Evolutionary conservation across 495 filamentous ascomycete genomes (phyloP), one percentile per base, ranked within the genome.

Genomic region (Cercophora sp.): DNA sequence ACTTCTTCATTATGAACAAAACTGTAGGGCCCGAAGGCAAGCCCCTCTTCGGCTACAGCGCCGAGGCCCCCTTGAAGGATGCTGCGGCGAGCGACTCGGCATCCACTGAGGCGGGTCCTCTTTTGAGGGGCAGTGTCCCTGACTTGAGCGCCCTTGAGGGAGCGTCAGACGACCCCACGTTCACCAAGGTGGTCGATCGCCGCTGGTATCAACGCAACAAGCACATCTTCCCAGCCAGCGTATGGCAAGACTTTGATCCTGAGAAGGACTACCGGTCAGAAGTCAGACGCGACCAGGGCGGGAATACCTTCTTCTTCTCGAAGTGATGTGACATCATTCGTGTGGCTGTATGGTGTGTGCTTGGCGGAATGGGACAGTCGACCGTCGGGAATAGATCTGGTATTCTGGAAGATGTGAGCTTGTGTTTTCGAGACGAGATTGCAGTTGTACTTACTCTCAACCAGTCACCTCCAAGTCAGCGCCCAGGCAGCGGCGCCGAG

Each of bases 151-250:
- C 73, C n/a, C 76, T 94, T 3, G 91, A 96, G 73, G 92, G 91
- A 8, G 78, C 68, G 15, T 76, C 79, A 26, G 88, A 94, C 48
- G 92, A 97, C 54, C 83, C 89, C 0, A 80, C 81, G 3, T 75
- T 88, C 51, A 98, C 93, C 20, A 97, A 96, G 67, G 93, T 97
- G 6, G 93, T 98, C 2, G 93, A 98, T 71, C 78, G 93, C 39
- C 72, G 93, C 51, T 98, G 93, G 93, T 98, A 96, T 64, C 89
- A 96, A 72, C 78, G 84, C 58, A 95, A 97, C 66, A 98, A 97
- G 66, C 93, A 98, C 59, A 96, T 97, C 41, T 97, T 91, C 68
- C 93, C 93, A 0, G 93, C 92, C 5, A 96, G 88, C 65, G 77
- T 93, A 13, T 98, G 93, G 93, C 89, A 91, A 52, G 87, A 95